Evolutionary conservation across 2,329 filamentous ascomycete species (phyloP), one percentile per base, ranked within the genome.

Genomic region (Niveomyces coronatus): DNA sequence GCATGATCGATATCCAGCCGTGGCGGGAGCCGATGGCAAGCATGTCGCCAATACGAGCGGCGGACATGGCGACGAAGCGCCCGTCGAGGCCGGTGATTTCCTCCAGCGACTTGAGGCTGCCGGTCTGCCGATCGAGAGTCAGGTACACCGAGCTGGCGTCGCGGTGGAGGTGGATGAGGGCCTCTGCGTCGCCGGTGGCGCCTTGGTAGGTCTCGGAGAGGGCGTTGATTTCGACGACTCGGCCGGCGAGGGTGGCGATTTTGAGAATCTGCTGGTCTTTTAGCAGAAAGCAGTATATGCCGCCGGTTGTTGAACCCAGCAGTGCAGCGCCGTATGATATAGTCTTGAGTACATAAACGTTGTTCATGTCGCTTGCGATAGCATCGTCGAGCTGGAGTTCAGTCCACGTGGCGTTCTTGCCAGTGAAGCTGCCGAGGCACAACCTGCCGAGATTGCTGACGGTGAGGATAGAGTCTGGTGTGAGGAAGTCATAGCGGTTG

Each of bases 401-500:
- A 6, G 54, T 48, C 73, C 73, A 76, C 1, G 44, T 35, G 3
- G 58, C 40, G n/a, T 32, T 38, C 3, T 46, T 30, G 6, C 45
- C 36, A 4, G 31, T 44, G 26, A 71, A 55, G 0, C 54, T 50
- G 1, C 66, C 68, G 1, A 71, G 45, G 4, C 82, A 61, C 0
- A 85, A 52, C 14, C 69, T 67, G 1, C 82, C 82, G 24, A 71
- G 69, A 0, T 70, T 76, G 0, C 78, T 80, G 0, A 67, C 69
- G 4, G 73, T 62, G 14, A 85, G 54, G 3, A 85, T 51, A 2
- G 60, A 54, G 4, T 63, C 53, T 3, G 70, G 57, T 1, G 66
- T 66, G 3, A 83, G 51, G 41, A 84, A 83, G 17, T 72, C 70
- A 49, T 83, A 86, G 30, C 72, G 68, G 39, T 74, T 71, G 42